Conservation (phyloP, 352 stramenopile genomes). For the Phytopythium mirpurense region DNA sequence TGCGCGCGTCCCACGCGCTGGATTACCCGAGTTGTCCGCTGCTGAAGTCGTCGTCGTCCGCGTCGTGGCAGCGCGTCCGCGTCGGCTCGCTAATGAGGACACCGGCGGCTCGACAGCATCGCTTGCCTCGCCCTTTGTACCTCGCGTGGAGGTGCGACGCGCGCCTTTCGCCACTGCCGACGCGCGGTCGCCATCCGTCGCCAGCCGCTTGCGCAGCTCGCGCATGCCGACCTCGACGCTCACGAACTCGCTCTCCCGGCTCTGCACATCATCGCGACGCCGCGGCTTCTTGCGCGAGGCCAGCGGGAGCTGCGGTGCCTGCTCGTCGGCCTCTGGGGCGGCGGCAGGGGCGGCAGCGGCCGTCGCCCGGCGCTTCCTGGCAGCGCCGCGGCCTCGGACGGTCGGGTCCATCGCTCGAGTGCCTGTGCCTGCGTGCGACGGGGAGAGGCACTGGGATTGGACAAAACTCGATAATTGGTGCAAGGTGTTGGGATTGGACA, state of each 20-base stretch:
- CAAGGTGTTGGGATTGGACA: too few relatives aligned
- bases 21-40: not conserved
- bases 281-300: conserved; percentile 27
- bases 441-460: too few relatives aligned
- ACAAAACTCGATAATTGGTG: too few relatives aligned
- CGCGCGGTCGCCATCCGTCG: not conserved
- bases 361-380: conserved; percentile 24
- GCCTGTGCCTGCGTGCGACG: too few relatives aligned
- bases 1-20: not conserved
- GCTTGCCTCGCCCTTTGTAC: not conserved
- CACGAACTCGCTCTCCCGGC: conserved; percentile 65
- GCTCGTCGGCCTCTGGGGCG: not conserved
- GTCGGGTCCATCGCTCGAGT: not conserved
- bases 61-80: not conserved
- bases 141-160: not conserved
- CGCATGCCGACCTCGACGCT: conserved; percentile 69
- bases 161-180: not conserved
- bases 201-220: conserved; percentile 57
- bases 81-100: not conserved
- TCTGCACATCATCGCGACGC: conserved; percentile 1
- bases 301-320: not conserved
- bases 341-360: not conserved
- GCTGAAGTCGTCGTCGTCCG: not conserved
- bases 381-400: conserved; percentile 1
- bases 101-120: not conserved